A percentile compares a stretch with the other conserved stretches of the same genome.
Conservation (phyloP, 257 asterid genomes). For the Solanum gandarillasii region DNA sequence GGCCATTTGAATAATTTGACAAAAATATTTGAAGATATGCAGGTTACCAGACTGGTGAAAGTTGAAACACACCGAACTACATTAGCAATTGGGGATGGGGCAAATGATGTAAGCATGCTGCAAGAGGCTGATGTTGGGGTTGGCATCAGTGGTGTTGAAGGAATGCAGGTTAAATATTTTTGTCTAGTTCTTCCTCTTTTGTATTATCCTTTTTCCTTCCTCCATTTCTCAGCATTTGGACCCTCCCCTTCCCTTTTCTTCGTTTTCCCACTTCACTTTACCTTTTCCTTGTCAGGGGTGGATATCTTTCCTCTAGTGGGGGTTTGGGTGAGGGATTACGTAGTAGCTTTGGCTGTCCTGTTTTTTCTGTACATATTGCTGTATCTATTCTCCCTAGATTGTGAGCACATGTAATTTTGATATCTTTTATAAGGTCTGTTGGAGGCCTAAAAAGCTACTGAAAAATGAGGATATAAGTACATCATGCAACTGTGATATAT, state of each 20-base stretch:
- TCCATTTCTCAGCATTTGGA: neutral
- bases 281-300: neutral
- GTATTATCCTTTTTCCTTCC: neutral
- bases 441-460: neutral
- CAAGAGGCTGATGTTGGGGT: constrained; percentile 98
- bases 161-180: constrained; percentile 77
- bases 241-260: neutral
- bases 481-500: neutral
- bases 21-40: constrained; percentile 45
- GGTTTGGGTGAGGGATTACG: neutral
- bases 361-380: neutral
- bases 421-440: neutral
- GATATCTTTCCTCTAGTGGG: neutral
- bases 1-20: constrained; percentile 34
- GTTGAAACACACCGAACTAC: constrained; percentile 68
- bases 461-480: neutral
- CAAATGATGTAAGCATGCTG: constrained; percentile 99
- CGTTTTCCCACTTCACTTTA: neutral
- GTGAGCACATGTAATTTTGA: neutral
- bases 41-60: constrained; percentile 95
- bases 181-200: neutral
- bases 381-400: neutral
- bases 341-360: neutral
- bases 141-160: constrained; percentile 95
- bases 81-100: constrained; percentile 95